Base-by-base conservation (phyloP, 2,329 filamentous ascomycete genomes). In the Arthrobotrys iridis region DNA sequence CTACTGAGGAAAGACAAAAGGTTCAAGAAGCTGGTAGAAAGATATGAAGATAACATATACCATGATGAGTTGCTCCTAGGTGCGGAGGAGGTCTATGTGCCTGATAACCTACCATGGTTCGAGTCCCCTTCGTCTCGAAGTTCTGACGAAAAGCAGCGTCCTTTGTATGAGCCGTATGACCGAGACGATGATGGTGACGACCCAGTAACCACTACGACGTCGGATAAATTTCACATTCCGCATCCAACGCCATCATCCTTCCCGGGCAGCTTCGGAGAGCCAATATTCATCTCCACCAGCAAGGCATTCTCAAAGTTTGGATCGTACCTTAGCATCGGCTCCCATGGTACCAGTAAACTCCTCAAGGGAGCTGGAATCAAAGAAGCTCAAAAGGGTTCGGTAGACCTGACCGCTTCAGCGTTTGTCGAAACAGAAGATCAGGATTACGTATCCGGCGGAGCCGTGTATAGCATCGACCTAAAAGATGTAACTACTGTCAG, bases 231-330 rank as follows among this genome's bases (percentile, higher is more conserved):
- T 28, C 30, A 37, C n/a, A 37, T 63, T 18, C 70, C 52, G n/a
- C 45, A 43, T 15, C 60, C 68, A n/a, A 74, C 68, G 8, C 68
- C 68, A 2, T 74, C 70, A 15, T 55, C 62, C 4, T 74, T 74
- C 26, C 43, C 70, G 13, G 70, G 70, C 2, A 57, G 52, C 37
- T 78, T 79, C 15, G 11, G 55, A 5, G 65, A 75, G n/a, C 79
- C 78, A 18, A 70, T 63, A 4, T 79, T 77, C 37, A 46, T 79
- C 2, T 70, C 78, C 3, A 79, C 78, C 6, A 77, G 78, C 35
- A 73, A 70, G 7, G 68, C 77, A 15, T 80, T 79, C 67, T 77
- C 73, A 2, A 77, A 79, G 46, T 77, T 80, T 15, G 79, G 79
- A 1, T 64, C 77, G 26, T 78, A 74, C n/a, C 15, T 80, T 5